Conservation (phyloP, 495 filamentous ascomycete genomes). For the Penicillium verhagenii region DNA sequence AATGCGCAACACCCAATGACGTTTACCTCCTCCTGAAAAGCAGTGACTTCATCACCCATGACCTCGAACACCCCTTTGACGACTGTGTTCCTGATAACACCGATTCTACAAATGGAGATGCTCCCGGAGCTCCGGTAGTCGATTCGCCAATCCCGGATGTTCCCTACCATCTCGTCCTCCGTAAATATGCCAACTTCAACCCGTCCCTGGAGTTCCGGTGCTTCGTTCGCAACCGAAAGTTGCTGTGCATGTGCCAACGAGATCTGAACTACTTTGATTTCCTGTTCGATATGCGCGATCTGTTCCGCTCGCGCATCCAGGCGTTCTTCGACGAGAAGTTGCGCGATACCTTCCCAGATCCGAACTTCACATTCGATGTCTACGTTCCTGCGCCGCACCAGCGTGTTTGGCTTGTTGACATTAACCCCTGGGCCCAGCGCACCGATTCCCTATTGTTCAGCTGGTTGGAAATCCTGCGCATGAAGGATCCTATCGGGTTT, state of each 20-base stretch:
- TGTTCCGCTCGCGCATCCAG: slow-evolving; percentile 60
- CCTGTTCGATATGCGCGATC: slow-evolving; percentile 60
- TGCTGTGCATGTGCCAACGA: slow-evolving; percentile 84
- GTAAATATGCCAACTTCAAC: slow-evolving; percentile 83
- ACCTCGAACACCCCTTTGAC: slow-evolving; percentile 89
- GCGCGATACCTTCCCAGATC: slow-evolving; percentile 75
- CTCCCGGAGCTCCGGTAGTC: neutral
- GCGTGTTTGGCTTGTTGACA: slow-evolving; percentile 82
- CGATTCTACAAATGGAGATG: slow-evolving; percentile 8
- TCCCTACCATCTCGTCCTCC: slow-evolving; percentile 70
- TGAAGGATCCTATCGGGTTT: slow-evolving; percentile 54
- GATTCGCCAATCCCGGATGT: slow-evolving; percentile 37
- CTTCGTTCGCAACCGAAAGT: slow-evolving; percentile 75
- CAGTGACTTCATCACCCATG: slow-evolving; percentile 90
- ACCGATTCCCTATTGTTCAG: slow-evolving; percentile 89
- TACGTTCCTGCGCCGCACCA: slow-evolving; percentile 80
- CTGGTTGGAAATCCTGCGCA: slow-evolving; percentile 81
- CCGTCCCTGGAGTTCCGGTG: slow-evolving; percentile 91
- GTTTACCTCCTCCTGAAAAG: slow-evolving; percentile 91
- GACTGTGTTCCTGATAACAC: slow-evolving; percentile 56
- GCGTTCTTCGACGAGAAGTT: slow-evolving; percentile 73
- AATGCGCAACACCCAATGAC: slow-evolving; percentile 83
- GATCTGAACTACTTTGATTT: slow-evolving; percentile 91
- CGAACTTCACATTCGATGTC: slow-evolving; percentile 82
- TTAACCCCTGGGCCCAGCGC: slow-evolving; percentile 90